A percentile compares a stretch with the other conserved stretches of the same genome.
phyloP scores from a whole-genome alignment of 345 rosid genomes.

The Sisymbrium irio region DNA sequence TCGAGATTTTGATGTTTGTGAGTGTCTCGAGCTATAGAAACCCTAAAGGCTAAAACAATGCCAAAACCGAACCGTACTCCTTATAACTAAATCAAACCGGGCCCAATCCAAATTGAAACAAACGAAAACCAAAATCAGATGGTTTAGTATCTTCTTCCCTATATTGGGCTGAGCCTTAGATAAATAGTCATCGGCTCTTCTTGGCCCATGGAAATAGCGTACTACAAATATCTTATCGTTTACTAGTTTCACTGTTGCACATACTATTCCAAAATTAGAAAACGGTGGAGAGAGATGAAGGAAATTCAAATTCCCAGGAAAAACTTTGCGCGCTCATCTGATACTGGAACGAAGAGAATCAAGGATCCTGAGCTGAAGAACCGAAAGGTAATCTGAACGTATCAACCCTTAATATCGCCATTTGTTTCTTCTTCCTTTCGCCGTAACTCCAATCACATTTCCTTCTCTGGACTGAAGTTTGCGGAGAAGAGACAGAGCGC shows the following conservation, averaged over 20 bases:
- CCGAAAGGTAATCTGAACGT: slow-evolving; percentile 24
- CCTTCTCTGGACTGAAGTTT: slow-evolving; percentile 15
- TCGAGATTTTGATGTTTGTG: slow-evolving; percentile 5
- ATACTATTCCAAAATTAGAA: background rate
- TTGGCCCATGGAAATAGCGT: slow-evolving; percentile 17
- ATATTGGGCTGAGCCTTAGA: slow-evolving; percentile 25
- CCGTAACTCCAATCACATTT: slow-evolving; percentile 7
- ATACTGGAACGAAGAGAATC: slow-evolving; percentile 11
- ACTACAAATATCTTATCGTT: slow-evolving; percentile 7
- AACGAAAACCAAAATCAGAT: background rate
- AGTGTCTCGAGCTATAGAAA: slow-evolving; percentile 17
- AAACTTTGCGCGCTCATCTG: slow-evolving; percentile 30
- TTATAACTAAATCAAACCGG: background rate
- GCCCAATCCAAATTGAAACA: background rate
- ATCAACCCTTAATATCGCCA: background rate
- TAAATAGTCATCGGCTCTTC: background rate
- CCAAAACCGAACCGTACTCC: background rate
- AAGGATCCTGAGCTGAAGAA: slow-evolving; percentile 30
- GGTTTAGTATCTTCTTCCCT: background rate
- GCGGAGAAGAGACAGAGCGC: slow-evolving; percentile 35
- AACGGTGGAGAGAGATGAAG: slow-evolving; percentile 28
- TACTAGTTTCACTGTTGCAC: background rate
- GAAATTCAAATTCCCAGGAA: slow-evolving; percentile 37
- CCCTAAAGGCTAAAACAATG: slow-evolving; percentile 23
- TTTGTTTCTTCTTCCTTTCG: background rate